phyloP scores from a whole-genome alignment of 345 rosid genomes.

The Eucalyptus tenuipes region DNA sequence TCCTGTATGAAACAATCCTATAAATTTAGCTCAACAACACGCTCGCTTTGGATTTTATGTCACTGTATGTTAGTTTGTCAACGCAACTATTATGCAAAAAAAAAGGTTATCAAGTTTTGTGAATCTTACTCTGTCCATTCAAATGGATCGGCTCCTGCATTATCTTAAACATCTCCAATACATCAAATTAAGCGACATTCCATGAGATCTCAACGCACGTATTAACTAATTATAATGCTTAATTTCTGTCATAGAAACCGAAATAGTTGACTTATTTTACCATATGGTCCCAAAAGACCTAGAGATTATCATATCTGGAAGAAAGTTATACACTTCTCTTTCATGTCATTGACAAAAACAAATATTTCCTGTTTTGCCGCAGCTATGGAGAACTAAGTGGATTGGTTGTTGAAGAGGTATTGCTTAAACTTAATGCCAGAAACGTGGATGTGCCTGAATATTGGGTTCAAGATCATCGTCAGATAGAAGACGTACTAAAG shows the following conservation, averaged over 20 bases:
- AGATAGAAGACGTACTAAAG: fast-evolving
- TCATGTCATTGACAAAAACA: background rate
- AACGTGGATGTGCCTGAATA: background rate
- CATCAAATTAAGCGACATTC: background rate
- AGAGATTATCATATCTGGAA: background rate
- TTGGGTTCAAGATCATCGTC: background rate
- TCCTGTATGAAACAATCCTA: background rate
- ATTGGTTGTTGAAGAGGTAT: background rate
- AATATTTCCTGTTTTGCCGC: background rate
- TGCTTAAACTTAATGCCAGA: background rate
- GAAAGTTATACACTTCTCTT: background rate
- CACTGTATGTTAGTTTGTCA: background rate
- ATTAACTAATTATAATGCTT: background rate
- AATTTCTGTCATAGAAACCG: background rate
- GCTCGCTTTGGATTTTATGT: background rate
- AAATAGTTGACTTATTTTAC: background rate
- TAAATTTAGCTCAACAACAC: background rate
- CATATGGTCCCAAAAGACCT: background rate
- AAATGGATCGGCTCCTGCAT: background rate
- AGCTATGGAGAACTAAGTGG: background rate
- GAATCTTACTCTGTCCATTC: background rate
- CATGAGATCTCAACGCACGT: background rate
- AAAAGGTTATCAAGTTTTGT: background rate
- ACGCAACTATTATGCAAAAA: background rate
- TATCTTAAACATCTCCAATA: background rate